phyloP scores from a whole-genome alignment of 2,329 filamentous ascomycete genomes.

The Ophiostoma ulmi region DNA sequence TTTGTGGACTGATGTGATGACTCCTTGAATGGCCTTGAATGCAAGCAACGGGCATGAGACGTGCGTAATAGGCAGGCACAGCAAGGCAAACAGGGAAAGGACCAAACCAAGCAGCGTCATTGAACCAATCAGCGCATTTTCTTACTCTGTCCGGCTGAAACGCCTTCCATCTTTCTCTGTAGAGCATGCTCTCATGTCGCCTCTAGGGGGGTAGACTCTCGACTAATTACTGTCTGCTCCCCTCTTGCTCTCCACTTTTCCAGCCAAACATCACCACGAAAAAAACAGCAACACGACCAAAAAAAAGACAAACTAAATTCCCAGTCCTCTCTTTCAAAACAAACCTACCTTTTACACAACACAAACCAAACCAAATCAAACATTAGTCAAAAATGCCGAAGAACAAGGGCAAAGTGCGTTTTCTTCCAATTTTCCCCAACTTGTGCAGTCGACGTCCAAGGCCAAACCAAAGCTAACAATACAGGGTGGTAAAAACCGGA shows the following conservation, averaged over 20 bases:
- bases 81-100: constrained; percentile 4
- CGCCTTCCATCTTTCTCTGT: neutral
- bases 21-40: neutral
- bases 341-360: neutral
- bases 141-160: neutral
- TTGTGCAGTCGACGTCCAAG: too few relatives aligned
- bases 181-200: neutral
- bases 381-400: constrained; percentile 70
- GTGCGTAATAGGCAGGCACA: constrained; percentile 13
- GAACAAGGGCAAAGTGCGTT: constrained; percentile 92
- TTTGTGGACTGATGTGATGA: constrained; percentile 23
- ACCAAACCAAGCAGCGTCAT: neutral
- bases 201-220: neutral
- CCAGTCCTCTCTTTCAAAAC: neutral
- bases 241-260: constrained; percentile 14
- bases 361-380: constrained; percentile 13
- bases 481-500: constrained; percentile 87
- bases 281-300: constrained; percentile 1
- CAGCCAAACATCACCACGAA: constrained; percentile 11
- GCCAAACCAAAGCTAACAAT: neutral
- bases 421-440: too few relatives aligned
- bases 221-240: neutral
- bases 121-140: neutral
- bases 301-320: neutral
- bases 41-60: neutral